phyloP scores from a whole-genome alignment of 257 asterid genomes.

The Solanum medicagineum region DNA sequence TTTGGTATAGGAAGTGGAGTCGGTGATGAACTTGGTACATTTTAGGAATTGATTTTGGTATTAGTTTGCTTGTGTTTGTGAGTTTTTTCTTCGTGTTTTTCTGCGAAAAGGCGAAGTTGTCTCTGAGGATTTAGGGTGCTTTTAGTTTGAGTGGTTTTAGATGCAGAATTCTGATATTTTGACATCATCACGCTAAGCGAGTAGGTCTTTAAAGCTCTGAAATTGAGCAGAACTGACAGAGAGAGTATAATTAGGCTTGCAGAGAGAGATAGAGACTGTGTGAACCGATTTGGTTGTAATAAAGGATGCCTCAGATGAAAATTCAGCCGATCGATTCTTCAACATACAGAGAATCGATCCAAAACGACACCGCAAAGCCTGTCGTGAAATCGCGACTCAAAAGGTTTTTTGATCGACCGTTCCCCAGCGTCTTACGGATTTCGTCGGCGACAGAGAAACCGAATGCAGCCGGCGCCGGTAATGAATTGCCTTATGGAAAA shows the following conservation, averaged over 20 bases:
- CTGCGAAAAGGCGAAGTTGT: not conserved
- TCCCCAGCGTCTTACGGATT: constrained; percentile 45
- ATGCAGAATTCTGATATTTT: not conserved
- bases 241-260: not conserved
- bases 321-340: constrained; percentile 70
- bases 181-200: not conserved
- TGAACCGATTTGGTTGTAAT: not conserved
- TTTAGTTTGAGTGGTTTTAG: not conserved
- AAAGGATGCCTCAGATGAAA: constrained; percentile 45
- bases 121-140: not conserved
- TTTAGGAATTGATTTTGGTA: not conserved
- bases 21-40: not conserved
- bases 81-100: not conserved
- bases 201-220: not conserved
- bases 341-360: constrained; percentile 21
- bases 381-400: constrained; percentile 58
- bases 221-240: not conserved
- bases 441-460: constrained; percentile 44
- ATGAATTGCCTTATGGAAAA: constrained; percentile 7
- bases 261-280: not conserved
- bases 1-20: not conserved
- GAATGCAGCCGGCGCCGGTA: constrained; percentile 20
- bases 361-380: constrained; percentile 36
- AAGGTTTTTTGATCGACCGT: constrained; percentile 86
- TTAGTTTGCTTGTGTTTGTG: not conserved